Evolutionary conservation across 2,329 filamentous ascomycete species (phyloP), one percentile per base, ranked within the genome.

Genomic region (Alternaria panax): DNA sequence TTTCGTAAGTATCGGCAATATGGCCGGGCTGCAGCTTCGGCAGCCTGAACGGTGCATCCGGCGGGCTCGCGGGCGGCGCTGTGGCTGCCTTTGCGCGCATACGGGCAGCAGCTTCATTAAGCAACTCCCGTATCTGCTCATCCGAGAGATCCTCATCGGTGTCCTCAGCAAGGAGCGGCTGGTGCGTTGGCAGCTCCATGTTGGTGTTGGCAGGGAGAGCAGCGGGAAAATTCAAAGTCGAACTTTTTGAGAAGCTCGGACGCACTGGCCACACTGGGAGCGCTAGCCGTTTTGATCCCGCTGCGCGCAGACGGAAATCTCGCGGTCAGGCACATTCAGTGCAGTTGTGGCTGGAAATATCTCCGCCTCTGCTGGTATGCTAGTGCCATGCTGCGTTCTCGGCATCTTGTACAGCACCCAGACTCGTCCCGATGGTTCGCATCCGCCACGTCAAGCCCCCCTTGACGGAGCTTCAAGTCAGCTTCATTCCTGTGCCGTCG

Each of bases 91-190:
- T 80, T 67, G 80, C 76, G 51, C 80, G 75, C 67, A 91, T 78
- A 62, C 88, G 83, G 59, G 79, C 75, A 69, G 90, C 87, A 56
- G 89, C 89, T 76, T 89, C 84, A 54, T 83, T 82, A 51, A 92
- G 83, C 56, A 92, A 81, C 71, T 85, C 79, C 54, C 87, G 84
- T 51, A 91, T 85, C 55, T 90, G 85, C 65, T 87, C 84, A 73
- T 90, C 87, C 36, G 84, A 86, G 62, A 90, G 78, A 53, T 84
- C 82, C 52, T 82, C 80, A 65, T 78, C 76, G 59, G 70, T 72
- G 58, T 75, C 73, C 65, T 74, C 68, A 50, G 70, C 72, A 47
- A 66, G 57, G 56, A 69, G 65, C 65, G 64, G 65, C 59, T 74
- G 73, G 69, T 77, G 74, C 68, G 74, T 66, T 75, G 73, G 72